A percentile compares a stretch with the other conserved stretches of the same genome.
phyloP scores from a whole-genome alignment of 2,329 filamentous ascomycete species.

The Thielaviopsis cerberus region DNA sequence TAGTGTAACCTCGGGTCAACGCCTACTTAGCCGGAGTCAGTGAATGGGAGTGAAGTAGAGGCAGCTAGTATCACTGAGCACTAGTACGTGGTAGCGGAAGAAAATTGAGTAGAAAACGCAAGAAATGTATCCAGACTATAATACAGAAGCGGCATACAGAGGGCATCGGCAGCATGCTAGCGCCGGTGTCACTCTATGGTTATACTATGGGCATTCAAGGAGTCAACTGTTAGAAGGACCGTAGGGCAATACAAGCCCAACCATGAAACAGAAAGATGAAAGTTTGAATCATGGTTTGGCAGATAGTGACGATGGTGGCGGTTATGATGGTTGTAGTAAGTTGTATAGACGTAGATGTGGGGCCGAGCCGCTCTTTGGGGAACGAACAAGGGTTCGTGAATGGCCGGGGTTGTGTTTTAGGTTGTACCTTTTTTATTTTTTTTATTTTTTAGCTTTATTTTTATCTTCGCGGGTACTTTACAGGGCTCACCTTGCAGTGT shows the following conservation, averaged over 20 bases:
- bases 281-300: background rate
- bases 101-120: background rate
- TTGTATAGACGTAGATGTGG: background rate
- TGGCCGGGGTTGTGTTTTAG: background rate
- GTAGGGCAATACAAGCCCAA: background rate
- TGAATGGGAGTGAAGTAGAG: background rate
- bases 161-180: too few species aligned
- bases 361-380: background rate
- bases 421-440: background rate
- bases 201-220: too few species aligned
- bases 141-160: too few species aligned
- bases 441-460: background rate
- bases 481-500: too few species aligned
- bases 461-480: too few species aligned
- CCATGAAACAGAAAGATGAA: background rate
- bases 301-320: background rate
- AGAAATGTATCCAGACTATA: too few species aligned
- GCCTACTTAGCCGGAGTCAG: background rate
- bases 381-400: background rate
- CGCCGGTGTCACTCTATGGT: too few species aligned
- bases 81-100: background rate
- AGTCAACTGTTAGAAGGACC: too few species aligned
- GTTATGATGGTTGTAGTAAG: background rate
- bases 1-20: background rate
- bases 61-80: background rate